Evolutionary conservation across 1,139 yeast species (phyloP).

Genomic region (Scheffersomyces stambukii): DNA sequence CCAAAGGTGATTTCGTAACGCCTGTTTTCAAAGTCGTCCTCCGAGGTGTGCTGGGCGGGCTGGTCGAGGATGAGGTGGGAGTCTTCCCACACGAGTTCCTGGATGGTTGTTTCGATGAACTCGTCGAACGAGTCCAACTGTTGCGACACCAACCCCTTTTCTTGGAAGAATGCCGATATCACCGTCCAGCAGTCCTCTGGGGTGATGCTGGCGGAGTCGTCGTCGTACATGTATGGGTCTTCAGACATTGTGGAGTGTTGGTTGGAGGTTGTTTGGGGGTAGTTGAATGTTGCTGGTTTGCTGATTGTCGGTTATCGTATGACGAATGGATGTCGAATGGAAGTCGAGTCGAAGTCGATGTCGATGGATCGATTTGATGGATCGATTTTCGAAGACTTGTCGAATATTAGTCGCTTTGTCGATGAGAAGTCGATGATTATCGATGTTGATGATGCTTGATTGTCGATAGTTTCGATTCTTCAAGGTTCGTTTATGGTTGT

Average conservation of each 20-base stretch:
- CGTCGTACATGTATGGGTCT: conserved; percentile 67
- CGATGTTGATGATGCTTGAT: too few species aligned
- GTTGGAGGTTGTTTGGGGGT: conserved; percentile 1
- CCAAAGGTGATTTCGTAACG: conserved; percentile 96
- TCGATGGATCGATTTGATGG: background rate
- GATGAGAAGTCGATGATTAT: too few species aligned
- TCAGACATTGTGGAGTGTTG: conserved; percentile 12
- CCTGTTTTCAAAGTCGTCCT: conserved; percentile 81
- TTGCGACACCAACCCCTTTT: conserved; percentile 95
- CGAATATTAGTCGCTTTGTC: background rate
- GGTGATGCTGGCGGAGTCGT: conserved; percentile 69
- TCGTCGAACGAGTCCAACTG: conserved; percentile 98
- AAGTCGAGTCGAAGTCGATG: background rate
- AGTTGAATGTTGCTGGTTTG: background rate
- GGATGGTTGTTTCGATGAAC: conserved; percentile 93
- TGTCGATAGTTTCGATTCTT: too few species aligned
- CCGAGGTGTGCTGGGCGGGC: conserved; percentile 96
- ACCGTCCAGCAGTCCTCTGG: conserved; percentile 99
- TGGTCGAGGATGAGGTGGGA: conserved; percentile 91
- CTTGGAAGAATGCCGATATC: conserved; percentile 91
- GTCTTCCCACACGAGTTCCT: conserved; percentile 95
- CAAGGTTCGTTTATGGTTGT: too few species aligned
- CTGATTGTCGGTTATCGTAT: too few species aligned
- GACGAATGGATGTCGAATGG: conserved; percentile 1
- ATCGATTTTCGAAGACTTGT: conserved; percentile 1